phyloP scores from a whole-genome alignment of 176 grass and related monocot species.

The Eleusine indica region DNA sequence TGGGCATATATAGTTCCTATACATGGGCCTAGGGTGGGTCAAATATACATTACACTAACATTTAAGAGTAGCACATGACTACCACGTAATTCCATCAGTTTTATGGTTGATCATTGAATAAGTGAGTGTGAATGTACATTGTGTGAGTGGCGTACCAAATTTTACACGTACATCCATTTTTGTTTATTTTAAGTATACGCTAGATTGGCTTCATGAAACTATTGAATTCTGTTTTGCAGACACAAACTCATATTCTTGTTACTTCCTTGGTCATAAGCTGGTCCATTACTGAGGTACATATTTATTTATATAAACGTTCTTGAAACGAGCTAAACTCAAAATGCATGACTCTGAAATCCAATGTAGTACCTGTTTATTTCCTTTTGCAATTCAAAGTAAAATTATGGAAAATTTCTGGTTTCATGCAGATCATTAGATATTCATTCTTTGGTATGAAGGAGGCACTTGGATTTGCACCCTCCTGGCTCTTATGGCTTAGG shows the following conservation, averaged over 20 bases:
- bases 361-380: background rate
- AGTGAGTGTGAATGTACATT: background rate
- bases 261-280: constrained; percentile 89
- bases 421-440: constrained; percentile 80
- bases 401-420: background rate
- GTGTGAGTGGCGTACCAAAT: background rate
- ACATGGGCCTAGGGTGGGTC: no score
- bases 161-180: background rate
- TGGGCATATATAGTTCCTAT: no score
- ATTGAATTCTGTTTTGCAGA: constrained; percentile 47
- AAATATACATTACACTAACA: no score
- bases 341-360: background rate
- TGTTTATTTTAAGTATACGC: background rate
- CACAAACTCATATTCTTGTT: constrained; percentile 68
- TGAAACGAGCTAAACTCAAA: background rate
- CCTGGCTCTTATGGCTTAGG: constrained; percentile 95
- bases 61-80: background rate
- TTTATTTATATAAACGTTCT: background rate
- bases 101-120: background rate
- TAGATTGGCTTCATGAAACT: background rate
- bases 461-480: constrained; percentile 69
- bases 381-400: background rate
- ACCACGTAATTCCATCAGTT: background rate
- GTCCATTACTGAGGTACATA: constrained; percentile 86
- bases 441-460: constrained; percentile 97